Conservation (phyloP, 352 stramenopile species). For the Globisporangium emineosum region DNA sequence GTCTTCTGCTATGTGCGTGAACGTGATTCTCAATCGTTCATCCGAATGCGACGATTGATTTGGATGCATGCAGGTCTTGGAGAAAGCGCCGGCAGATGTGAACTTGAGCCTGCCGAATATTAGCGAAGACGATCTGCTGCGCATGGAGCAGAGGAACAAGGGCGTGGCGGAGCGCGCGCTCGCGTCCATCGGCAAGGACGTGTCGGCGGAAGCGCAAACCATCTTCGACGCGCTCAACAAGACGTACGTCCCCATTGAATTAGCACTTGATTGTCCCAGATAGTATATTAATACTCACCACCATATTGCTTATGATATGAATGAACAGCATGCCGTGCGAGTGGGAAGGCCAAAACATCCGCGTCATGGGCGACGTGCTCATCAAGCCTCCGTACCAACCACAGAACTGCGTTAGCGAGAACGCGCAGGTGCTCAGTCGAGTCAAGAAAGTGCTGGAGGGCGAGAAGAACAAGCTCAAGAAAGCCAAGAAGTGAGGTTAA, state of each 20-base stretch:
- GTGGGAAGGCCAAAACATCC: slow-evolving; percentile 80
- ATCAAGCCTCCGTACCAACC: slow-evolving; percentile 83
- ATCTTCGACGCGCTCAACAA: slow-evolving; percentile 90
- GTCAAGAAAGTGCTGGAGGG: slow-evolving; percentile 86
- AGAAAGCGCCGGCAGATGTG: slow-evolving; percentile 42
- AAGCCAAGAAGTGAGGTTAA: slow-evolving; percentile 40
- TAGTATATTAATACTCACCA: not conserved
- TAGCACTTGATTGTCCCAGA: not conserved
- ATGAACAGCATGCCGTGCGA: slow-evolving; percentile 74
- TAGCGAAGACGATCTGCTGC: slow-evolving; percentile 67
- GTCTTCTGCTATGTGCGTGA: not conserved
- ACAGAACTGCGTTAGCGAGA: slow-evolving; percentile 73
- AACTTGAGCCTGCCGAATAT: slow-evolving; percentile 47
- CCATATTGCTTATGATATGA: not conserved
- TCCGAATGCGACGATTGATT: not conserved
- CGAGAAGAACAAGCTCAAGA: slow-evolving; percentile 72
- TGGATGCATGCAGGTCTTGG: slow-evolving; percentile 31
- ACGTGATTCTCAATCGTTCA: not conserved
- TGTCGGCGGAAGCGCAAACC: slow-evolving; percentile 61
- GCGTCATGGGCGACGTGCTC: slow-evolving; percentile 81
- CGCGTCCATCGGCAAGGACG: slow-evolving; percentile 77
- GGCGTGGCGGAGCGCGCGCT: slow-evolving; percentile 59
- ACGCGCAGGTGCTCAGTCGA: slow-evolving; percentile 68
- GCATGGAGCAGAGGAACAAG: slow-evolving; percentile 78
- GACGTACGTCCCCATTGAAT: slow-evolving; percentile 42